phyloP scores from a whole-genome alignment of 2,329 filamentous ascomycete species.

The Tolypocladium tropicale region DNA sequence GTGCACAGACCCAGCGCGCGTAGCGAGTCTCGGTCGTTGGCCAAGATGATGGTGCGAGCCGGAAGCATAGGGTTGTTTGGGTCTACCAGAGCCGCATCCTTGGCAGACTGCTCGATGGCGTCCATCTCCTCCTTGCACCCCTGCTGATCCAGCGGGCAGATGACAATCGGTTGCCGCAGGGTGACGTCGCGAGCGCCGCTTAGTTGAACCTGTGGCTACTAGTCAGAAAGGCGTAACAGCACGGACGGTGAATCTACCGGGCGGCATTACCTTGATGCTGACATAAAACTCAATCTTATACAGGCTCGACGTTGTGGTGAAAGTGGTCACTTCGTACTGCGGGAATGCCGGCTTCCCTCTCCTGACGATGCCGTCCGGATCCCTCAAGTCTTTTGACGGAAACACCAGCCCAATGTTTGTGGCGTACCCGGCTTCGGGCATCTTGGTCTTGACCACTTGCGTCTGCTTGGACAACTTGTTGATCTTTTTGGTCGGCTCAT shows the following conservation, averaged over 20 bases:
- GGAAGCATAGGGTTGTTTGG: constrained; percentile 89
- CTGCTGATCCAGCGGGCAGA: constrained; percentile 90
- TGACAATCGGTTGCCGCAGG: constrained; percentile 85
- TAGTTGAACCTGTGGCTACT: constrained; percentile 60
- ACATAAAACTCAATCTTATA: constrained; percentile 99
- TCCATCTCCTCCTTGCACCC: constrained; percentile 98
- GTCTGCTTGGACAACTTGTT: constrained; percentile 80
- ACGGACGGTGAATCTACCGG: too few species aligned
- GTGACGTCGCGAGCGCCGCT: constrained; percentile 80
- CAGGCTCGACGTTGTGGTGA: constrained; percentile 85
- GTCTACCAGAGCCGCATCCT: constrained; percentile 80
- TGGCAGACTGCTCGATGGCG: constrained; percentile 90
- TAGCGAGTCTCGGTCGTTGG: constrained; percentile 59
- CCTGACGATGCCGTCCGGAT: constrained; percentile 78
- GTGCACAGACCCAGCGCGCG: constrained; percentile 52
- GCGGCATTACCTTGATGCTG: constrained; percentile 66
- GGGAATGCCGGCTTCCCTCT: constrained; percentile 81
- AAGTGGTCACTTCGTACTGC: constrained; percentile 77
- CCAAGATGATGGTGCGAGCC: constrained; percentile 68
- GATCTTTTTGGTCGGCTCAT: constrained; percentile 83
- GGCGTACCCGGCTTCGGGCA: constrained; percentile 86
- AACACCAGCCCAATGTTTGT: constrained; percentile 89
- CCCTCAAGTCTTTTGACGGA: constrained; percentile 78
- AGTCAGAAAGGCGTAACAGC: constrained; percentile 6
- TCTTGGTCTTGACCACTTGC: constrained; percentile 68